phyloP scores from a whole-genome alignment of 1,284 basidiomycete species.

The Rhodofomes roseus region DNA sequence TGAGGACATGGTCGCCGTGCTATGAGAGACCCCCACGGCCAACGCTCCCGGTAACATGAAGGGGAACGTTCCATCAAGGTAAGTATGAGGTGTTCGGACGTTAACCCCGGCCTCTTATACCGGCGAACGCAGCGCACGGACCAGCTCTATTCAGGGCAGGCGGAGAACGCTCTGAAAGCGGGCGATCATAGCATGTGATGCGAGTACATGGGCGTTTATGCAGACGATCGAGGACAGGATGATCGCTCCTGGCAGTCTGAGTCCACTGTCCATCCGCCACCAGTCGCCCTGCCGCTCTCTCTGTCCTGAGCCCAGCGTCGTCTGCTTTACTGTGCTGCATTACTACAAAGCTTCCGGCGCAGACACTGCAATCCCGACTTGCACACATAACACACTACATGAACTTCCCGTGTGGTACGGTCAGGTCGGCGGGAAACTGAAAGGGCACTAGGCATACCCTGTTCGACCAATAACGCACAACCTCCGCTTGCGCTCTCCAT shows the following conservation, averaged over 20 bases:
- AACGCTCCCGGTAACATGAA: neutral
- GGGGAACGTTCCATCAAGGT: slow-evolving; percentile 1
- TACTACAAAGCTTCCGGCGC: too few species aligned
- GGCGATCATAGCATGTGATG: neutral
- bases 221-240: neutral
- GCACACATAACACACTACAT: neutral
- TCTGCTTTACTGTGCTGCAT: too few species aligned
- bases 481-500: too few species aligned
- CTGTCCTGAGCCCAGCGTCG: too few species aligned
- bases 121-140: neutral
- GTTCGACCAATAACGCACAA: too few species aligned
- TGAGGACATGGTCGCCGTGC: slow-evolving; percentile 68
- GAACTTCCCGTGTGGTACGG: neutral
- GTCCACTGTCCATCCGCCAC: too few species aligned
- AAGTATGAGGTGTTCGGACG: neutral
- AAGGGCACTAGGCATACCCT: neutral
- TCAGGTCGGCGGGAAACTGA: neutral
- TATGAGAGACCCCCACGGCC: slow-evolving; percentile 49
- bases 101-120: neutral
- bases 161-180: neutral
- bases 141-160: neutral
- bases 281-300: too few species aligned
- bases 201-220: neutral
- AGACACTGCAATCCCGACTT: neutral
- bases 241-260: too few species aligned